These are phyloP conservation scores for Eustoma russellianum DNA, from an alignment of 257 asterid genomes.

Conservation along the genomic window DNA sequence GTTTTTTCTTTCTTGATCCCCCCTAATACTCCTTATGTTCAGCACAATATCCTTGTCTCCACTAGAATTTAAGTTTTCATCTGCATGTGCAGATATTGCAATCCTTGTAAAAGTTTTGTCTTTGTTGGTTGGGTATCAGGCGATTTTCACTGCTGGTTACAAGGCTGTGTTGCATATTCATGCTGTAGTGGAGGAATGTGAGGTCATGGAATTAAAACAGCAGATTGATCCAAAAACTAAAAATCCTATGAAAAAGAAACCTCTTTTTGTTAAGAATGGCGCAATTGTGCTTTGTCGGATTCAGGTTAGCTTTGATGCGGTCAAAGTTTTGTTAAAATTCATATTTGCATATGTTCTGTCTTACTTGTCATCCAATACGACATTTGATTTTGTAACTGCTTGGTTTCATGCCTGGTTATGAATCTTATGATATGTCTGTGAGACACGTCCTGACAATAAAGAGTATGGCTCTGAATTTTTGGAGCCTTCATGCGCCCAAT, in stretches of 20 bases:
- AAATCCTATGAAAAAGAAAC: constrained; percentile 73
- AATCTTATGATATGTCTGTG: no score
- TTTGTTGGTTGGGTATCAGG: constrained; percentile 32
- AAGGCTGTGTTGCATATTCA: constrained; percentile 95
- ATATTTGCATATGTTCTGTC: not conserved
- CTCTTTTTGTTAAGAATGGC: constrained; percentile 79
- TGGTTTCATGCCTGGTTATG: no score
- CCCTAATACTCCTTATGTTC: not conserved
- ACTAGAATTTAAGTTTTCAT: not conserved
- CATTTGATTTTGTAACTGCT: no score
- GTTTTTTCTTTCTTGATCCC: not conserved
- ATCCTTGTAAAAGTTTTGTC: not conserved
- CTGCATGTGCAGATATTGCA: not conserved
- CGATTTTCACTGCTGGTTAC: constrained; percentile 95
- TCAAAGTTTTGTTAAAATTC: not conserved
- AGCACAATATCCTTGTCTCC: not conserved
- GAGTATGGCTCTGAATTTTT: not conserved
- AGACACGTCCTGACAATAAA: no score
- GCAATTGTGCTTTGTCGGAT: constrained; percentile 68
- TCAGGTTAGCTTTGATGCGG: constrained; percentile 41
- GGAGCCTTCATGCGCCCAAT: no score
- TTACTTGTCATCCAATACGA: not conserved
- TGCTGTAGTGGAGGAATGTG: constrained; percentile 88
- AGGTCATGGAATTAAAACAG: constrained; percentile 64
- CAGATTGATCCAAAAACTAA: constrained; percentile 80